phyloP scores from a whole-genome alignment of 2,329 filamentous ascomycete genomes.

The Fusarium nygamai region DNA sequence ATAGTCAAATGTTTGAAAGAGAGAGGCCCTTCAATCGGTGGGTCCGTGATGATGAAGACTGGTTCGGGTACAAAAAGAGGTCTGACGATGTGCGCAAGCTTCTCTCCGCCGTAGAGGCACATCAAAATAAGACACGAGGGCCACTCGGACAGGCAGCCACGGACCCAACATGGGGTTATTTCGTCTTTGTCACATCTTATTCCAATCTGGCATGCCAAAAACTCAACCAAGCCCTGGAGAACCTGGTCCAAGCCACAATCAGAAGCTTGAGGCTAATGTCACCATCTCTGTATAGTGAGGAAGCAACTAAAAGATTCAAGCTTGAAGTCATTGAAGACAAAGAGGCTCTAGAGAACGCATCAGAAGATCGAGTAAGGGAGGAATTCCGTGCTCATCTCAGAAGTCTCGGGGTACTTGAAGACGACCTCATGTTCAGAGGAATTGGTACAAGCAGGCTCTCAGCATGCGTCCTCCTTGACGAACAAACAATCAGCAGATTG shows the following conservation, averaged over 20 bases:
- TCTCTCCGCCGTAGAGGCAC: constrained; percentile 4
- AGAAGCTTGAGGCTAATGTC: constrained; percentile 1
- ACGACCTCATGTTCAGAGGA: constrained; percentile 17
- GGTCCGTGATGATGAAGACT: constrained; percentile 14
- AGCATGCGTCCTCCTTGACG: constrained; percentile 12
- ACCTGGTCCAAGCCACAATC: background rate
- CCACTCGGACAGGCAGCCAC: background rate
- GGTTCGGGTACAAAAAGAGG: constrained; percentile 4
- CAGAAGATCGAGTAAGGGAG: constrained; percentile 27
- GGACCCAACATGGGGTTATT: constrained; percentile 30
- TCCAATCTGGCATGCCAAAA: background rate
- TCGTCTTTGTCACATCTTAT: constrained; percentile 25
- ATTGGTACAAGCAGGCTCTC: constrained; percentile 4
- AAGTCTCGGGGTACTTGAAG: constrained; percentile 5
- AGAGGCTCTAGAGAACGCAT: constrained; percentile 15
- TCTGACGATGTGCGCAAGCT: constrained; percentile 19
- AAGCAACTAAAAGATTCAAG: constrained; percentile 23
- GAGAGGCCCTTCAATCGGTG: constrained; percentile 3
- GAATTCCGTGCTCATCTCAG: constrained; percentile 25
- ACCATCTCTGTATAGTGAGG: constrained; percentile 15
- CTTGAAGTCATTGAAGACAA: constrained; percentile 11
- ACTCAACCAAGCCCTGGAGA: constrained; percentile 1
- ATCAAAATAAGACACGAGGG: background rate
- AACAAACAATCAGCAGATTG: background rate
- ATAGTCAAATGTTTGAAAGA: constrained; percentile 19